Percentiles rank a stretch among this genome's conserved stretches.
Conservation (phyloP, 2,329 filamentous ascomycete species). For the Aspergillus sp. region DNA sequence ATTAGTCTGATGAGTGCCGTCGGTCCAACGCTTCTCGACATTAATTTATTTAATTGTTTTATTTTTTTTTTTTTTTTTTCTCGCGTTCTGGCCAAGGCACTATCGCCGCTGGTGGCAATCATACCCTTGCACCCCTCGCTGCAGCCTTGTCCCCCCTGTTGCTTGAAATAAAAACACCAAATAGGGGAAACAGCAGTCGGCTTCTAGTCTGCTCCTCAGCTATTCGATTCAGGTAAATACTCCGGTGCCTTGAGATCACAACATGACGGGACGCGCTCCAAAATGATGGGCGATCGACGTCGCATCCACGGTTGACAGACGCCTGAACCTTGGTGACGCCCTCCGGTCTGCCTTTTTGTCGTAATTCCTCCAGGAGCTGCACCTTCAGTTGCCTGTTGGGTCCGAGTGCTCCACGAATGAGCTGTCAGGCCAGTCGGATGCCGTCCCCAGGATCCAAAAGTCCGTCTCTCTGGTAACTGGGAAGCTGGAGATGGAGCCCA, state of each 20-base stretch:
- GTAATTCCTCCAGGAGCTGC: neutral
- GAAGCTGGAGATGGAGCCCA: neutral
- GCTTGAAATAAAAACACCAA: no score
- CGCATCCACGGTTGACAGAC: slow-evolving; percentile 2
- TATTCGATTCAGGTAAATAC: neutral
- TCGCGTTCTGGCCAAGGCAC: slow-evolving; percentile 9
- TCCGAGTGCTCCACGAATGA: neutral
- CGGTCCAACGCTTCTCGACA: neutral
- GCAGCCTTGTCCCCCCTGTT: slow-evolving; percentile 4
- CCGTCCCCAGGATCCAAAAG: neutral
- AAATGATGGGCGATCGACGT: slow-evolving; percentile 5
- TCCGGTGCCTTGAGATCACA: neutral
- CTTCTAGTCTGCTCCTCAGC: neutral
- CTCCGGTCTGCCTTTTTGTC: neutral
- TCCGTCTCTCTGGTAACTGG: slow-evolving; percentile 8
- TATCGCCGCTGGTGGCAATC: slow-evolving; percentile 15
- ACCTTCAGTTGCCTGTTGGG: neutral
- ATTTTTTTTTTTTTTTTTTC: neutral
- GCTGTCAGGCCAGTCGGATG: slow-evolving; percentile 1
- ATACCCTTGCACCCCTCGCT: slow-evolving; percentile 3
- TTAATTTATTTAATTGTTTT: neutral
- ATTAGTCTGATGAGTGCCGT: neutral
- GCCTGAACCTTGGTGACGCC: neutral
- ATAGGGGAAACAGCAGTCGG: no score
- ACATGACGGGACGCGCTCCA: neutral